Base-by-base conservation (phyloP, 768 basidiomycete genomes). In the Dioszegia hungarica region DNA sequence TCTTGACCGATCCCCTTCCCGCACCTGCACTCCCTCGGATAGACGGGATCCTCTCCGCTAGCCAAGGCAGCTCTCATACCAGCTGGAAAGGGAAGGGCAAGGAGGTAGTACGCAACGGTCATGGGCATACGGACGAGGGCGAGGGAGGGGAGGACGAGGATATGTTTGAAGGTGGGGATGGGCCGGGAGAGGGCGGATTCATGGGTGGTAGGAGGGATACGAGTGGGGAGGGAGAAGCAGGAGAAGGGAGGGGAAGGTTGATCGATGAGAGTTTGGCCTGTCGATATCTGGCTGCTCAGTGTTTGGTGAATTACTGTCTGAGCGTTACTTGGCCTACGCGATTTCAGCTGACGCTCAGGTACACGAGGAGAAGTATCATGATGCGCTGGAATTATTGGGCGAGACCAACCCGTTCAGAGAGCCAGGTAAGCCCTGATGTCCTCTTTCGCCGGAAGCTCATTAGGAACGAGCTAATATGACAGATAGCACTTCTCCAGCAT, bases 211-310 rank as follows among this genome's bases (percentile, higher is more conserved):
- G 15, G 33, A 10, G 2, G 15, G n/a, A 19, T 5, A 24, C n/a
- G 29, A 49, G 19, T n/a, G 47, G 14, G 37, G 29, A 22, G 31
- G 31, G 34, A 24, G 43, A 14, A 11, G n/a, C 5, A 24, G 43
- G 20, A 44, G 43, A 22, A 14, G 24, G 43, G 27, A 17, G 41
- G 22, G 87, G 20, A 43, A 82, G 88, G 48, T 80, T 97, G 27
- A 90, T 94, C 2, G 90, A 95, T 77, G 88, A 91, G 84, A 93
- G 90, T 68, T 83, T 98, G 33, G 90, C 91, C 5, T 98, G 95
- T 74, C 83, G 95, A 39, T 98, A 98, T 79, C 84, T 99, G 20
- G 92, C 91, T 17, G 95, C 94, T 10, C 90, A 97, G 69, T 97
- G 93, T 74, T 85, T 91, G 80, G 88, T 91, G 48, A 63, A 72